Percentiles rank a stretch among this genome's conserved stretches.
Evolutionary conservation across 176 grass and related monocot species (phyloP).

Genomic region (Cenchrus americanus): DNA sequence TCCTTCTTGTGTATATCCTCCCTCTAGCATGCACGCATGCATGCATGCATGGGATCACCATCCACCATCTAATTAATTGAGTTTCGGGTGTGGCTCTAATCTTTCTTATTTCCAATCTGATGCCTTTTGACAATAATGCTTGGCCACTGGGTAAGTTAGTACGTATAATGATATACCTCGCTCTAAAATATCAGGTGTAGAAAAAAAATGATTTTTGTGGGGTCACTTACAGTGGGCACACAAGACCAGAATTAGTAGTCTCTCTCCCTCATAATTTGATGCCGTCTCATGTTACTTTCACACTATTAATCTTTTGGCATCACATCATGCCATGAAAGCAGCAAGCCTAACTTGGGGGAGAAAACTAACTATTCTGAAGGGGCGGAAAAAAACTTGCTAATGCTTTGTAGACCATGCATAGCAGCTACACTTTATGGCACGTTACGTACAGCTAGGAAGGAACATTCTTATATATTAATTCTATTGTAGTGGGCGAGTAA

Average conservation of each 20-base stretch:
- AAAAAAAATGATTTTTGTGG: conserved; percentile 12
- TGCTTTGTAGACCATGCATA: conserved; percentile 38
- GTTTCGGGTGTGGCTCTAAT: conserved; percentile 2
- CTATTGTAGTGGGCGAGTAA: conserved; percentile 39
- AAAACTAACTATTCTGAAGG: background rate
- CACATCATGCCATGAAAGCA: conserved; percentile 48
- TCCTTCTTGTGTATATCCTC: conserved; percentile 15
- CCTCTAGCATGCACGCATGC: background rate
- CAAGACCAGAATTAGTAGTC: background rate
- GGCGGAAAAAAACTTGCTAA: background rate
- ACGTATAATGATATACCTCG: background rate
- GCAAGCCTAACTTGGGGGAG: conserved; percentile 31
- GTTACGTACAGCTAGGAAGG: conserved; percentile 37
- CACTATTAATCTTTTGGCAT: conserved; percentile 49
- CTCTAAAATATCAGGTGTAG: background rate
- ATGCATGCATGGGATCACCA: background rate
- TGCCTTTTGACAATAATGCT: background rate
- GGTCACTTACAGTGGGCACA: conserved; percentile 10
- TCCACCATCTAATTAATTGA: background rate
- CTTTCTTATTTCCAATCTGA: background rate
- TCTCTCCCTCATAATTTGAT: conserved; percentile 8
- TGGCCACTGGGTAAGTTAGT: background rate
- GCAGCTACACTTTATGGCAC: conserved; percentile 38
- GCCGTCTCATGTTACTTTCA: conserved; percentile 36
- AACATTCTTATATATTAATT: conserved; percentile 42